Conservation (phyloP, 2,329 filamentous ascomycete genomes). For the Botrytis byssoidea region DNA sequence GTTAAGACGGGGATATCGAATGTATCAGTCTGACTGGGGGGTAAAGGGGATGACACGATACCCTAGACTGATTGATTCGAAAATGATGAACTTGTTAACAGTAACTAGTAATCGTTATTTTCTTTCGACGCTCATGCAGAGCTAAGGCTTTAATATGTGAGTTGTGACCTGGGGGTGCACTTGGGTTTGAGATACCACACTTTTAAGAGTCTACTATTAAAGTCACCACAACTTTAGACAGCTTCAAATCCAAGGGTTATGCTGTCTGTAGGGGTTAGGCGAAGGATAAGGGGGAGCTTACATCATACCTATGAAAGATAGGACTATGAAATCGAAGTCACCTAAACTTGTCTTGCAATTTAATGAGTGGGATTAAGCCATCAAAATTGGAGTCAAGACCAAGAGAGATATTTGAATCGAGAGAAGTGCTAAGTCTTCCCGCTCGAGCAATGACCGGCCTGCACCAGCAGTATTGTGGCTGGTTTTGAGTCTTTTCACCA, state of each 20-base stretch:
- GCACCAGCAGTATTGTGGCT: rapidly evolving
- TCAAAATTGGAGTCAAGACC: neutral
- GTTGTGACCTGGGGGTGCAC: rapidly evolving
- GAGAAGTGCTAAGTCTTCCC: neutral
- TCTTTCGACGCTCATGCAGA: neutral
- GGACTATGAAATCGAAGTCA: neutral
- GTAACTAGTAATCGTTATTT: neutral
- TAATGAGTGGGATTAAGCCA: neutral
- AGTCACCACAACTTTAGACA: neutral
- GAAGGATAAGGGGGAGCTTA: rapidly evolving
- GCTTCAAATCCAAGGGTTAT: rapidly evolving
- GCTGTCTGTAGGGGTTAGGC: rapidly evolving
- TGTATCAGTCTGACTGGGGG: neutral
- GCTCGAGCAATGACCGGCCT: neutral
- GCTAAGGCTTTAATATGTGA: neutral
- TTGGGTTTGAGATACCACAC: too few relatives aligned
- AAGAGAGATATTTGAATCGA: neutral
- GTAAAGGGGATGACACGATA: neutral
- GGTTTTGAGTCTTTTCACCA: neutral
- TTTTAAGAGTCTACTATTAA: neutral
- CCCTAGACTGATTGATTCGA: neutral
- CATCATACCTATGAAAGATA: neutral
- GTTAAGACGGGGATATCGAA: neutral
- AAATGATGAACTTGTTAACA: neutral
- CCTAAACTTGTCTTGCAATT: neutral